Evolutionary conservation across 1,139 yeast genomes (phyloP), one percentile per base, ranked within the genome.

Genomic region (Neolecta irregularis): DNA sequence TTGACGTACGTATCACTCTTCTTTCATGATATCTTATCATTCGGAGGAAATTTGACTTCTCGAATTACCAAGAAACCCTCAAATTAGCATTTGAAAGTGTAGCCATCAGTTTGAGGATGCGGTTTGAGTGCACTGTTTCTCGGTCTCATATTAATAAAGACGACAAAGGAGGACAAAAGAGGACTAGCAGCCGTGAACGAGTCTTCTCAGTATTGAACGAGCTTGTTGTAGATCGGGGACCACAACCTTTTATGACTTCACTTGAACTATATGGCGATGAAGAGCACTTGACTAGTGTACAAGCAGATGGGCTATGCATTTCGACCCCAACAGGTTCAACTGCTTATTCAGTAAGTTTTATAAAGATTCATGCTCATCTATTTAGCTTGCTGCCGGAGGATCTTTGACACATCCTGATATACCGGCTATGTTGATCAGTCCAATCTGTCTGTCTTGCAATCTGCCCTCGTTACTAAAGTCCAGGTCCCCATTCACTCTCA

Each of bases 251-350:
- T 40, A 69, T 81, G 57, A 72, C 83, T 3, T 68, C 80, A 24
- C 60, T 83, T 29, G 93, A 81, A 51, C 65, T 81, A 19, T 75
- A 66, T 51, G 75, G 81, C 20, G 88, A 81, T 54, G 71, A 69
- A 41, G 76, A 77, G 46, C 70, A 72, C 37, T 55, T 81, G 40
- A 81, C 94, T 4, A 68, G 81, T n/a, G 76, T 88, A 24, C 77
- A 78, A 13, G 93, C 91, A 0, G 94, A 81, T 53, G 94, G 94
- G 1, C 62, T 80, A 7, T 75, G 77, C 6, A 72, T 79, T 39
- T 72, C 91, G 8, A 77, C 93, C 0, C 94, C 94, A 9, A 78
- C 92, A 2, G 94, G 94, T 1, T 79, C 93, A 4, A 81, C 94
- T 0, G 93, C 93, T 0, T 81, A 81, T 54, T 77, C 92, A 0